Evolutionary conservation across 331 rosid species (phyloP).

Genomic region (Acacia concinna): DNA sequence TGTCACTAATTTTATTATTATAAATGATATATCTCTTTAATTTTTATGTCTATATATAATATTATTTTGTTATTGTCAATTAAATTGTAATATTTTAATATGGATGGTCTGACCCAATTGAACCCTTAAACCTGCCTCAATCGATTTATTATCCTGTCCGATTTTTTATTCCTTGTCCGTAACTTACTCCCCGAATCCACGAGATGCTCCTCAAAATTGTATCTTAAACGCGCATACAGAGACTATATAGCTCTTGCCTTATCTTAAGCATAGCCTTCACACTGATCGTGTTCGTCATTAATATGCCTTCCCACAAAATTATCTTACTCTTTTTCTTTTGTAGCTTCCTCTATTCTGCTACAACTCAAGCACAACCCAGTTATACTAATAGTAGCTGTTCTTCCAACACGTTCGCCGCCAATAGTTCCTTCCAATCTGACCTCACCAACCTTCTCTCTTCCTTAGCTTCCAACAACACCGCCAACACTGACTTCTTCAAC

Average conservation of each 20-base stretch:
- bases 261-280: not conserved
- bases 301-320: not conserved
- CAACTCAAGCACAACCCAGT: not conserved
- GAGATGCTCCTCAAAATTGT: too few species aligned
- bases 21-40: too few species aligned
- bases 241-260: too few species aligned
- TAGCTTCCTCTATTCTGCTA: not conserved
- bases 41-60: too few species aligned
- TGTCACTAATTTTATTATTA: too few species aligned
- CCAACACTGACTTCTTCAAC: slow-evolving; percentile 23
- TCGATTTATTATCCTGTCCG: too few species aligned
- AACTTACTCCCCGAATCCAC: too few species aligned
- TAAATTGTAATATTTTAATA: too few species aligned
- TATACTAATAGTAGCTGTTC: not conserved
- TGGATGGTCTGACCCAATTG: too few species aligned
- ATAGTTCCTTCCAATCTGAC: slow-evolving; percentile 16
- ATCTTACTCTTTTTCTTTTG: not conserved
- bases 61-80: too few species aligned
- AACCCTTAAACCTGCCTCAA: too few species aligned
- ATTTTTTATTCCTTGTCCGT: too few species aligned
- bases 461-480: slow-evolving; percentile 28
- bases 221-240: not conserved
- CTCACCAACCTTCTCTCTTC: slow-evolving; percentile 10
- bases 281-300: not conserved
- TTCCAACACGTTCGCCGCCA: not conserved